These are phyloP conservation scores for Scutellaria minor DNA, from an alignment of 257 asterid genomes.

Conservation along the genomic window DNA sequence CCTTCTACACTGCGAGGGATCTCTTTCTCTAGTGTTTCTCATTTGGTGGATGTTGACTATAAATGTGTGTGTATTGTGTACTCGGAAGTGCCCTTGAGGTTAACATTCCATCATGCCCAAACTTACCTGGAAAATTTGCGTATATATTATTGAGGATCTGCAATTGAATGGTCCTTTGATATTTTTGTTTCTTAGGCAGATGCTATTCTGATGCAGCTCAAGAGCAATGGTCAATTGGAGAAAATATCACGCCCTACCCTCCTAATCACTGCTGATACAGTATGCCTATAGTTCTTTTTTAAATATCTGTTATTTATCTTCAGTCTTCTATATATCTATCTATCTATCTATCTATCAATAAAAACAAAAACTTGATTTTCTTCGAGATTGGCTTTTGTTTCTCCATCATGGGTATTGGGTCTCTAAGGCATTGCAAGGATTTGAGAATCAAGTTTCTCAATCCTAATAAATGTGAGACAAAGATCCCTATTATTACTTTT, in stretches of 20 bases:
- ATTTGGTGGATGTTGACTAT: slow-evolving; percentile 25
- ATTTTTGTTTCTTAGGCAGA: slow-evolving; percentile 62
- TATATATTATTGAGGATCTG: no score
- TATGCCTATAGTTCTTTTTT: slow-evolving; percentile 43
- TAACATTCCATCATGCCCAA: slow-evolving; percentile 2
- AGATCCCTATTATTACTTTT: not conserved
- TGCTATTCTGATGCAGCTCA: slow-evolving; percentile 64
- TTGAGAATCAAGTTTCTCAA: slow-evolving; percentile 7
- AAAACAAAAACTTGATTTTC: not conserved
- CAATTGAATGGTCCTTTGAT: slow-evolving; percentile 15
- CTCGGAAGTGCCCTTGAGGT: not conserved
- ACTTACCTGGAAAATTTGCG: not conserved
- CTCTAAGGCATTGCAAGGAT: not conserved
- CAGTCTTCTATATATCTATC: not conserved
- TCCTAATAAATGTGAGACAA: not conserved
- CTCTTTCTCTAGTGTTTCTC: slow-evolving; percentile 1
- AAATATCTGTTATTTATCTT: not conserved
- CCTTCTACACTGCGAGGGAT: not conserved
- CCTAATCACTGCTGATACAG: slow-evolving; percentile 90
- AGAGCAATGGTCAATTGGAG: slow-evolving; percentile 41
- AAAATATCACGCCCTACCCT: slow-evolving; percentile 53
- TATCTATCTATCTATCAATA: not conserved
- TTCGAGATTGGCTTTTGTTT: not conserved
- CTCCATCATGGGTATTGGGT: not conserved
- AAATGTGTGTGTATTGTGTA: not conserved